Percentiles rank a stretch among this genome's conserved stretches.
These are phyloP conservation scores for Ambrosia hybrid DNA, from an alignment of 140 eudicot species.

Conservation along the genomic window DNA sequence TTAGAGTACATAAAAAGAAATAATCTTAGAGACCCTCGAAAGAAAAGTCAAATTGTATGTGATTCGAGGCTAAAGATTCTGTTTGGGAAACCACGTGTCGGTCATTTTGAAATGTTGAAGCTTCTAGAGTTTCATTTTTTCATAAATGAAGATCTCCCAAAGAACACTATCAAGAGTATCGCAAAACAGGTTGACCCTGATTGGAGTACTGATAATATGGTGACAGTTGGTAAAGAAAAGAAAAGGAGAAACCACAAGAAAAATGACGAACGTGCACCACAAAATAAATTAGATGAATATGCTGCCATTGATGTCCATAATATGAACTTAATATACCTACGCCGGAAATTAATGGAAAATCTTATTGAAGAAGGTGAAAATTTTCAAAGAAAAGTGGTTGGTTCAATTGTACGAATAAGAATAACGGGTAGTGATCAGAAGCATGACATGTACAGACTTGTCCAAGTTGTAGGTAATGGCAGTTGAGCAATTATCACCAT, in stretches of 20 bases:
- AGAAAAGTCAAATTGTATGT: slow-evolving; percentile 73
- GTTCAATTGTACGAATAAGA: slow-evolving; percentile 77
- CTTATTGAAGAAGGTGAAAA: slow-evolving; percentile 52
- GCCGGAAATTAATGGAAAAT: slow-evolving; percentile 67
- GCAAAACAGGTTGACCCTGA: slow-evolving; percentile 43
- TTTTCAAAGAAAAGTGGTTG: slow-evolving; percentile 63
- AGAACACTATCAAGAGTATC: slow-evolving; percentile 39
- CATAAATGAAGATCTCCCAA: slow-evolving; percentile 52
- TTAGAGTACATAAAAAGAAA: slow-evolving; percentile 73
- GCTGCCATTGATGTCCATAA: slow-evolving; percentile 94
- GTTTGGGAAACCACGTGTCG: slow-evolving; percentile 71
- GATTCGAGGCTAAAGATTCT: slow-evolving; percentile 66
- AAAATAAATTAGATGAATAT: slow-evolving; percentile 60
- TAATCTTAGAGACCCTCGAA: slow-evolving; percentile 75
- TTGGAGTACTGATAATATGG: slow-evolving; percentile 33
- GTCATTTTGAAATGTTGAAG: slow-evolving; percentile 82
- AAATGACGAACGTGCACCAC: slow-evolving; percentile 51
- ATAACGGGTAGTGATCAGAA: slow-evolving; percentile 69
- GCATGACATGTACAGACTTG: slow-evolving; percentile 75
- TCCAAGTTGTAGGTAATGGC: slow-evolving; percentile 79
- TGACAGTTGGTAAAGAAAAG: slow-evolving; percentile 40
- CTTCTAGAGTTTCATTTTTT: slow-evolving; percentile 76
- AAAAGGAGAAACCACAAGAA: slow-evolving; percentile 53
- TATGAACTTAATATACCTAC: slow-evolving; percentile 69
- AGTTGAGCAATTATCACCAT: slow-evolving; percentile 5